phyloP scores from a whole-genome alignment of 139 green algal species.

The Diplosphaera chodatii region DNA sequence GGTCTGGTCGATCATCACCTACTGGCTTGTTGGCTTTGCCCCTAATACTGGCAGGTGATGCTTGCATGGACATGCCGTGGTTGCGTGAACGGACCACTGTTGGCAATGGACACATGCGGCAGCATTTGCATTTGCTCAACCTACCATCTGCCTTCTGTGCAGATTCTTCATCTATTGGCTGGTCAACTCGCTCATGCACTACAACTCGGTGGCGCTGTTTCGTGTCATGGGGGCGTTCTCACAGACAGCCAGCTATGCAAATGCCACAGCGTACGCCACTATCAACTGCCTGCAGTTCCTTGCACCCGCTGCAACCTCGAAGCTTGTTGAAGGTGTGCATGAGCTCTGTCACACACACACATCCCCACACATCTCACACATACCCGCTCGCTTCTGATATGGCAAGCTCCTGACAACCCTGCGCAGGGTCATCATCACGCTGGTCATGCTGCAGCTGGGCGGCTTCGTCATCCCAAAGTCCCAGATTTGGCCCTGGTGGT shows the following conservation, averaged over 20 bases:
- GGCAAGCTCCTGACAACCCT: too few relatives aligned
- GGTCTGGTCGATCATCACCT: not conserved
- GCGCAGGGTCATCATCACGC: not conserved
- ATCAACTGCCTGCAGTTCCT: too few relatives aligned
- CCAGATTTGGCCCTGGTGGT: slow-evolving; percentile 9
- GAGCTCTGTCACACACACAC: not conserved
- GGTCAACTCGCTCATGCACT: slow-evolving; percentile 17
- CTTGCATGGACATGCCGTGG: too few relatives aligned
- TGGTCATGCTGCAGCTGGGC: slow-evolving; percentile 16
- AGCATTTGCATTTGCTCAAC: too few relatives aligned
- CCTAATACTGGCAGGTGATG: not conserved
- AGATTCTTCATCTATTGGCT: slow-evolving; percentile 42
- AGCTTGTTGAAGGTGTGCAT: not conserved
- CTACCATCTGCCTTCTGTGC: not conserved
- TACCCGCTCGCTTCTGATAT: too few relatives aligned
- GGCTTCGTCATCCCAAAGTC: slow-evolving; percentile 23
- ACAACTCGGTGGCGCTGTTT: slow-evolving; percentile 30
- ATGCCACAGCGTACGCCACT: not conserved
- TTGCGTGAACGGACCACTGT: too few relatives aligned
- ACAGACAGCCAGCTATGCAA: not conserved
- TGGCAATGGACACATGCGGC: too few relatives aligned
- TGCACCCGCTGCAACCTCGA: not conserved
- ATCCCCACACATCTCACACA: too few relatives aligned
- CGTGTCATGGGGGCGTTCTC: slow-evolving; percentile 22
- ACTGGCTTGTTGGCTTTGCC: not conserved